These are phyloP conservation scores for Schoenoplectus tabernaemontani DNA, from an alignment of 202 grass and related monocot genomes.

Conservation along the genomic window DNA sequence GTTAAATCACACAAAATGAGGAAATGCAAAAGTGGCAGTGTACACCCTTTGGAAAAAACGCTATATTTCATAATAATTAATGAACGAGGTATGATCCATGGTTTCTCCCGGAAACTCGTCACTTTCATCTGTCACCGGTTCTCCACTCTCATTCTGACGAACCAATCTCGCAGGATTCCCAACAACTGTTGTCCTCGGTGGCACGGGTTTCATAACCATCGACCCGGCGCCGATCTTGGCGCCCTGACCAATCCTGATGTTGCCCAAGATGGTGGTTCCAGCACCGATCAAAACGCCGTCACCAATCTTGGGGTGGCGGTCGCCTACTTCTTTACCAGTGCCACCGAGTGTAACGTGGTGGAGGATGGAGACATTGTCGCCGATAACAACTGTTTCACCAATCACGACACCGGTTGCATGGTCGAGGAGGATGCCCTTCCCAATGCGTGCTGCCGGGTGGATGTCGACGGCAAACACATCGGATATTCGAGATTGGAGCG, in stretches of 20 bases:
- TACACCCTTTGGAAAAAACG: no score
- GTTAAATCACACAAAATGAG: no score
- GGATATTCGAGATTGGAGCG: constrained; percentile 81
- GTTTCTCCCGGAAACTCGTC: constrained; percentile 57
- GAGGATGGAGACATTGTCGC: constrained; percentile 85
- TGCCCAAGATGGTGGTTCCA: constrained; percentile 76
- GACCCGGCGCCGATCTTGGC: constrained; percentile 86
- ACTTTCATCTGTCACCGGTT: constrained; percentile 27
- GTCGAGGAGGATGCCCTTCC: constrained; percentile 75
- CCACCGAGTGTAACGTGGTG: constrained; percentile 92
- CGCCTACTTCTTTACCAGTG: constrained; percentile 75
- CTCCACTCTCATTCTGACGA: constrained; percentile 34
- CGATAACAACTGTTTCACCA: constrained; percentile 75
- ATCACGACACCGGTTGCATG: constrained; percentile 84
- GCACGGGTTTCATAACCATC: constrained; percentile 69
- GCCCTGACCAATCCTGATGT: constrained; percentile 68
- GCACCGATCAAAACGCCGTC: constrained; percentile 82
- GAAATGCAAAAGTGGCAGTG: no score
- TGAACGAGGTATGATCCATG: constrained; percentile 90
- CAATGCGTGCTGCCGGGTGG: constrained; percentile 69
- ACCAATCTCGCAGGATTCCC: constrained; percentile 78
- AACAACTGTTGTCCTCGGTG: constrained; percentile 56
- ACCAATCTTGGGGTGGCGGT: constrained; percentile 76
- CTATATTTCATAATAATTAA: constrained; percentile 50
- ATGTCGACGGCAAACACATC: constrained; percentile 92